phyloP scores from a whole-genome alignment of 163 green algal genomes.

The Prototheca cutis region DNA sequence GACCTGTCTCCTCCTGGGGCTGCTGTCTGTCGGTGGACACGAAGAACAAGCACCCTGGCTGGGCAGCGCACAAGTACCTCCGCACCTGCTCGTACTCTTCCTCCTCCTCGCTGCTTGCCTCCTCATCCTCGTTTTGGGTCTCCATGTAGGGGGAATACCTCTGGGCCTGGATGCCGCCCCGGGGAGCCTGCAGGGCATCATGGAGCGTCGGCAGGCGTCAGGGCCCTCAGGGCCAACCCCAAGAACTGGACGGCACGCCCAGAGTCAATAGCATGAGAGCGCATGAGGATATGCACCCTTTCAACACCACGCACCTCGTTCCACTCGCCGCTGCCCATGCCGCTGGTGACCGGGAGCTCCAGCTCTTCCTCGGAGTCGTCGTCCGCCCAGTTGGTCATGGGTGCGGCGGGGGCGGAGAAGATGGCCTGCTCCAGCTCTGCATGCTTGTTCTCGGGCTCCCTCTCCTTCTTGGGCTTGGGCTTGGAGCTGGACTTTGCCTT shows the following conservation, averaged over 20 bases:
- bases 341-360: constrained; percentile 2
- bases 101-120: constrained; percentile 19
- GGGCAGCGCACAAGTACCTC: too few relatives aligned
- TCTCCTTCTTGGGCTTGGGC: constrained; percentile 24
- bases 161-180: neutral
- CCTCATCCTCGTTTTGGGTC: neutral
- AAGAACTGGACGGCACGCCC: too few relatives aligned
- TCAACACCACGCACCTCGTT: constrained; percentile 16
- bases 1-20: too few relatives aligned
- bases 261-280: too few relatives aligned
- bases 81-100: constrained; percentile 8
- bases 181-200: neutral
- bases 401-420: constrained; percentile 31
- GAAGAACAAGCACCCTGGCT: too few relatives aligned
- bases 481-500: constrained; percentile 9
- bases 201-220: neutral
- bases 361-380: constrained; percentile 50
- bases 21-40: too few relatives aligned
- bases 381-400: constrained; percentile 54
- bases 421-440: constrained; percentile 55
- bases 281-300: too few relatives aligned
- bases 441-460: constrained; percentile 31
- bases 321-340: constrained; percentile 13
- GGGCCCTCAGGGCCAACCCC: too few relatives aligned
- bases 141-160: neutral